Evolutionary conservation across 192 early-diverging fungal species (phyloP).

Genomic region (Coemansia sp.): DNA sequence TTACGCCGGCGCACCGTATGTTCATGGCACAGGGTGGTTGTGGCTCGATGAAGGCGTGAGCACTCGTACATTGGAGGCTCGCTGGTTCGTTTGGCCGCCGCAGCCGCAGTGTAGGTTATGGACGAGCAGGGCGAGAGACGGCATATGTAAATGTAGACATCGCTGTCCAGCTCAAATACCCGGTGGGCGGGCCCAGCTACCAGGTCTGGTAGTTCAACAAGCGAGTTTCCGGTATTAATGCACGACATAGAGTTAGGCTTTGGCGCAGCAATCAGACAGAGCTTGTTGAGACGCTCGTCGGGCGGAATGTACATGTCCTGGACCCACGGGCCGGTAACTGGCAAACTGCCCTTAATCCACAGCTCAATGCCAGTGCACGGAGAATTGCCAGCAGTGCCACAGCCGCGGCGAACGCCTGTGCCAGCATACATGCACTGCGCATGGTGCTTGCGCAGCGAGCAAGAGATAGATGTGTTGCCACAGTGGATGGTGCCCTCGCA

Average conservation of each 20-base stretch:
- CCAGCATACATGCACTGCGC: conserved; percentile 42
- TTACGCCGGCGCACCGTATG: background rate
- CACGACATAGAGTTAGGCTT: conserved; percentile 19
- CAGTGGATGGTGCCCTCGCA: conserved; percentile 24
- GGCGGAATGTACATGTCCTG: conserved; percentile 47
- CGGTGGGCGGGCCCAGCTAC: conserved; percentile 10
- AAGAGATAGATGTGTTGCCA: background rate
- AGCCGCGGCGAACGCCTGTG: conserved; percentile 26
- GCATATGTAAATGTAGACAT: conserved; percentile 49
- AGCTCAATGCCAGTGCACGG: conserved; percentile 33
- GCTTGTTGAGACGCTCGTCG: conserved; percentile 34
- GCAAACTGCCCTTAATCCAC: conserved; percentile 53
- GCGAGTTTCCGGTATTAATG: conserved; percentile 10
- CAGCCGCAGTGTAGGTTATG: conserved; percentile 18
- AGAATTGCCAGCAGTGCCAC: background rate
- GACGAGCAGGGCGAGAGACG: conserved; percentile 44
- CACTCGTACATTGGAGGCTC: conserved; percentile 45
- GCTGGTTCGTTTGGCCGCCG: conserved; percentile 4
- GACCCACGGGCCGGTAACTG: conserved; percentile 42
- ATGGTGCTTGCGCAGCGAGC: conserved; percentile 25
- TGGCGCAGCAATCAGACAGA: conserved; percentile 43
- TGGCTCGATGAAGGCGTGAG: conserved; percentile 25
- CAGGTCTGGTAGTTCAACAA: conserved; percentile 25
- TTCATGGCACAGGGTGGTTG: conserved; percentile 11
- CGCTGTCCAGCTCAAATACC: conserved; percentile 52